Base-by-base conservation (phyloP, 805 yeast genomes). In the Wickerhamomyces ciferrii region DNA sequence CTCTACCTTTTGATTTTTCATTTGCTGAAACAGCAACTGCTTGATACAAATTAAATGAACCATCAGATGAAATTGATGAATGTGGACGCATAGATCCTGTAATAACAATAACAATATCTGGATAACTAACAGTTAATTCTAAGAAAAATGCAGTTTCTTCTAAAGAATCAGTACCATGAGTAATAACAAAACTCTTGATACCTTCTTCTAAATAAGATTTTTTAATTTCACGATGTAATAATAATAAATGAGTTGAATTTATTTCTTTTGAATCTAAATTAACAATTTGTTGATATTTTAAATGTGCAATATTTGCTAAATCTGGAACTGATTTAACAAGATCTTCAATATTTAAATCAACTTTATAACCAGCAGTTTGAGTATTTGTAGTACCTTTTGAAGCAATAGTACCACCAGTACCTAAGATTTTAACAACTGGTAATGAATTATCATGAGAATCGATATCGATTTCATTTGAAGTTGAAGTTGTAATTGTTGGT, bases 51-150 rank as follows among this genome's bases (percentile, higher is more conserved):
- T 83, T 83, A 80, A 83, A 81, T 6, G 86, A 83, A 3, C 88
- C 88, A 59, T 83, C 90, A 1, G 86, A 80, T 2, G 85, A 79
- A 37, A 83, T 75, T 36, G 84, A 78, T 3, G 86, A 79, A 9
- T 84, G 76, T 1, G 90, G 90, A 57, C 88, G 72, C 90, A 83
- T 83, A 6, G 85, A 78, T 2, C 90, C 90, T 42, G 85, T 82
- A 60, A 83, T 66, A 5, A 82, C 87, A 44, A 83, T 75, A 4
- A 87, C 87, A 46, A 80, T 62, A 31, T 69, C 70, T 50, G 72
- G 72, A 46, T 65, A 55, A 46, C 68, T 70, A 41, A 71, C 62
- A 5, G 74, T 66, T 43, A 75, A 64, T 52, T 81, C 84, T 37
- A 82, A 63, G 59, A 82, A 82, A 56, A 82, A 81, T 0, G 85